Conservation (phyloP, 148 eudicot genomes). For the Cornus suecica region DNA sequence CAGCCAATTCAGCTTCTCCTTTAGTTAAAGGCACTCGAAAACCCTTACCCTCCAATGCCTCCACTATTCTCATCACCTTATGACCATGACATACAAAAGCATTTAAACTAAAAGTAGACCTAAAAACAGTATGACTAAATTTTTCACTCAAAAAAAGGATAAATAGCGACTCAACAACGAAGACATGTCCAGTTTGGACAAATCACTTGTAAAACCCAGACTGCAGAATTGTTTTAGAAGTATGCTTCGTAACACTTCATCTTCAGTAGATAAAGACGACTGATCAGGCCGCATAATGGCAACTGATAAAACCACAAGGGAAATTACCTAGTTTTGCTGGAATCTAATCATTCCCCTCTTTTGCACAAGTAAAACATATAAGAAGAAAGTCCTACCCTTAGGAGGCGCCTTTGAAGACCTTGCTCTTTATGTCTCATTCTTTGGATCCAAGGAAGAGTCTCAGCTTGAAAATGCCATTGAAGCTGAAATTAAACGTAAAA, state of each 20-base stretch:
- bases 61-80: slow-evolving; percentile 89
- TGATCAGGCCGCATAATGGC: slow-evolving; percentile 3
- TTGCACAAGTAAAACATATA: not conserved
- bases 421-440: slow-evolving; percentile 93
- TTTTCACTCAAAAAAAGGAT: too few relatives aligned
- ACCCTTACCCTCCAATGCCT: slow-evolving; percentile 92
- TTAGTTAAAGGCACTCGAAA: slow-evolving; percentile 80
- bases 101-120: not conserved
- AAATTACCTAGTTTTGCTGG: not conserved
- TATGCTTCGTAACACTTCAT: slow-evolving; percentile 4
- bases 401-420: slow-evolving; percentile 86
- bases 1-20: slow-evolving; percentile 92
- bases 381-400: slow-evolving; percentile 54
- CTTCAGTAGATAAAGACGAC: slow-evolving; percentile 1
- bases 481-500: slow-evolving; percentile 48
- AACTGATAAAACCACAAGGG: not conserved
- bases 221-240: slow-evolving; percentile 2
- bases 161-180: not conserved
- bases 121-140: not conserved
- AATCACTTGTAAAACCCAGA: slow-evolving; percentile 6
- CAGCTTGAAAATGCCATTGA: slow-evolving; percentile 95
- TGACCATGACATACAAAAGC: slow-evolving; percentile 5
- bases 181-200: not conserved
- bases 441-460: slow-evolving; percentile 86
- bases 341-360: not conserved